Percentiles rank a stretch among this genome's conserved stretches.
Evolutionary conservation across 441 rosid species (phyloP).

Genomic region (Eugenia klotzschiana): DNA sequence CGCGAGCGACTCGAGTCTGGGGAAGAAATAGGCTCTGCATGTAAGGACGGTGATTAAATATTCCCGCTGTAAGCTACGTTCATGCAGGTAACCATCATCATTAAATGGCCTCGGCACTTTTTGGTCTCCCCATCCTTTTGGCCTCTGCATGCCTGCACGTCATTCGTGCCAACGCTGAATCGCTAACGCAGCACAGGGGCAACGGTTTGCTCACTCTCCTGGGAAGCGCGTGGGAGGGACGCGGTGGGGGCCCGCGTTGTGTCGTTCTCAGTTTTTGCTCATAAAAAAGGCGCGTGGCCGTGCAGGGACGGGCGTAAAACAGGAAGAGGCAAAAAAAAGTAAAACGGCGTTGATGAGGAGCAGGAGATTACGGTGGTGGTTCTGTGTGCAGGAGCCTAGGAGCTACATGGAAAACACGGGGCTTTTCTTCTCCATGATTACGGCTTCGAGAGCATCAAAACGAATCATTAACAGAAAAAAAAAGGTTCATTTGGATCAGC

Average conservation of each 20-base stretch:
- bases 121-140: background rate
- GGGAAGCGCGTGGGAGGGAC: background rate
- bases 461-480: background rate
- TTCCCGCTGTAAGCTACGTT: background rate
- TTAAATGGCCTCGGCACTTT: background rate
- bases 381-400: background rate
- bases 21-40: background rate
- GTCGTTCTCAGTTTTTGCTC: background rate
- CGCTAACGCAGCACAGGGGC: background rate
- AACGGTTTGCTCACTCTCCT: background rate
- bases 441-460: background rate
- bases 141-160: background rate
- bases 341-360: background rate
- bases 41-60: background rate
- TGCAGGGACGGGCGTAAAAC: background rate
- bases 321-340: background rate
- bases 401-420: background rate
- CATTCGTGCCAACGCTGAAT: background rate
- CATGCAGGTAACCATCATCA: background rate
- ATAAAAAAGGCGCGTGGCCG: background rate
- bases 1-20: background rate
- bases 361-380: background rate
- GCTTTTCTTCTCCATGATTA: background rate
- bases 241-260: background rate
- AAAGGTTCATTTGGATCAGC: background rate